phyloP scores from a whole-genome alignment of 2,329 filamentous ascomycete species.

The Chrysoporthe deuterocubensis region DNA sequence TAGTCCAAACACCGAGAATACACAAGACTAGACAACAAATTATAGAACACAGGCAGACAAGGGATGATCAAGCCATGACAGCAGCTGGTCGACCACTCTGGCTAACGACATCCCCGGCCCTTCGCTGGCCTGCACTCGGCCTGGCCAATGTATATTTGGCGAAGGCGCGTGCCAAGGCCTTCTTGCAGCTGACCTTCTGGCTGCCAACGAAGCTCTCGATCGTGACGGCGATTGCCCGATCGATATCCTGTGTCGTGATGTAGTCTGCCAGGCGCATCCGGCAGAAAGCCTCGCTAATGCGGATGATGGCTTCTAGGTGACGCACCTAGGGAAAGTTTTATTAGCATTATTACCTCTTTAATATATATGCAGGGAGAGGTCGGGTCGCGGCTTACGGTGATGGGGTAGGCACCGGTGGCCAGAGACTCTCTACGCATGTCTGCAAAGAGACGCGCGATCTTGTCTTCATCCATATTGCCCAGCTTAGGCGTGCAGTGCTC shows the following conservation, averaged over 20 bases:
- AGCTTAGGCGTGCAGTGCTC: constrained; percentile 90
- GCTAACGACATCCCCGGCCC: constrained; percentile 31
- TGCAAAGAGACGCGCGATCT: constrained; percentile 89
- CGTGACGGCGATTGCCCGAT: constrained; percentile 94
- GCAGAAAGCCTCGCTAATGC: constrained; percentile 91
- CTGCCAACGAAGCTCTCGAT: constrained; percentile 95
- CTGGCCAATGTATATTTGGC: constrained; percentile 82
- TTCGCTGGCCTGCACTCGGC: constrained; percentile 42
- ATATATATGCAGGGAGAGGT: neutral
- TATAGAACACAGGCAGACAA: constrained; percentile 7
- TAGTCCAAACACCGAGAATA: constrained; percentile 22
- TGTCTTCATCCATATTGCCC: constrained; percentile 97
- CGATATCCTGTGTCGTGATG: constrained; percentile 86
- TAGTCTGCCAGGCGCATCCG: constrained; percentile 99
- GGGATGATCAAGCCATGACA: constrained; percentile 24
- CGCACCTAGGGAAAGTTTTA: constrained; percentile 67
- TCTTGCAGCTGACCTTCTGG: constrained; percentile 98
- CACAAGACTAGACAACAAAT: neutral
- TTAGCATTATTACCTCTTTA: constrained; percentile 9
- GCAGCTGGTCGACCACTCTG: constrained; percentile 30
- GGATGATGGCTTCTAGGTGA: constrained; percentile 96
- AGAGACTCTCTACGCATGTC: constrained; percentile 94
- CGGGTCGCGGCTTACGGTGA: constrained; percentile 72
- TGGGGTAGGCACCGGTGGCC: constrained; percentile 94
- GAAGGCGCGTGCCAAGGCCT: constrained; percentile 90